Evolutionary conservation across 768 basidiomycete species (phyloP), one percentile per base, ranked within the genome.

Genomic region (Dioszegia aurantiaca): DNA sequence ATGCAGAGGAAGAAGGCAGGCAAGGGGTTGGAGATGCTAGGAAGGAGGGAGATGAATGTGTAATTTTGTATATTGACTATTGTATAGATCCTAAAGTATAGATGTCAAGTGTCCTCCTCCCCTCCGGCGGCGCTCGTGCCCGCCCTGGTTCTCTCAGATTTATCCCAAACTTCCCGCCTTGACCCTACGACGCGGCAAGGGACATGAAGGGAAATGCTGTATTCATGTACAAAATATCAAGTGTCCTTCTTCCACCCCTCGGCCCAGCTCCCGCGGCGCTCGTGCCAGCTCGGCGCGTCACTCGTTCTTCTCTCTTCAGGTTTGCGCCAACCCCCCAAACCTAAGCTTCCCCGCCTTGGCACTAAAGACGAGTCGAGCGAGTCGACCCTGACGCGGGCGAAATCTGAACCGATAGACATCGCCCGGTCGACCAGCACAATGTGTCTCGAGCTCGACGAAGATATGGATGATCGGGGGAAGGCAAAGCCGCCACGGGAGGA

Each of bases 231-330:
- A n/a, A 24, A 27, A 19, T 12, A 17, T 27, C 36, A 23, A 53
- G 3, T 26, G 9, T 51, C 27, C 27, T 47, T 9, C 33, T 39
- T 51, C 67, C 63, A 68, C 19, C 63, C 62, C 49, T 66, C 68
- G 8, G 63, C 68, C 68, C 68, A 69, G 54, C 68, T 69, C 3
- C 68, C 68, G 44, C 68, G 56, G 8, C 68, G 48, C 40, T 69
- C 64, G n/a, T 56, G 17, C 46, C 53, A 43, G n/a, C n/a, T n/a
- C n/a, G n/a, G n/a, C n/a, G n/a, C n/a, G n/a, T n/a, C n/a, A n/a
- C n/a, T n/a, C n/a, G n/a, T n/a, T n/a, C n/a, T n/a, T 46, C 37
- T n/a, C 51, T 17, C 21, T 21, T 31, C 44, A 21, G 23, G 33
- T 31, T 11, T 39, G 55, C 33, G 33, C 33, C 33, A 33, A 6